Base-by-base conservation (phyloP, 75 land plant genomes). In the Sequoia sempervirens region DNA sequence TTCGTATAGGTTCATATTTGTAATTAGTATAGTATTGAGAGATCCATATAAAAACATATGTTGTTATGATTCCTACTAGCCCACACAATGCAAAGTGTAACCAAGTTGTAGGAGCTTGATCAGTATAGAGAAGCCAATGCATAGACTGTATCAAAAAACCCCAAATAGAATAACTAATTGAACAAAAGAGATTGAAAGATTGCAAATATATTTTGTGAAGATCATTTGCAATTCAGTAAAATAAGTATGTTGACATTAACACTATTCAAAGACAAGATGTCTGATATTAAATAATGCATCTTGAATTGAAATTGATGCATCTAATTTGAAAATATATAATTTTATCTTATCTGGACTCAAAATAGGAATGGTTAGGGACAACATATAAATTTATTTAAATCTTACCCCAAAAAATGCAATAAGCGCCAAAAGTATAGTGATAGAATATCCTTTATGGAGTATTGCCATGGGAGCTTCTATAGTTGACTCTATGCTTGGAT, bases 51-150 rank as follows among this genome's bases (percentile, higher is more conserved):
- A 98, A 98, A 82, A 85, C 40, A 74, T 96, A 98, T 1, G 99
- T 98, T 68, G 99, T 98, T 41, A 92, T 93, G 58, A 98, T 98
- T 17, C 99, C 99, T 56, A 98, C 95, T 86, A 98, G 89, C 12
- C 99, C 99, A 89, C 99, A 98, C 36, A 98, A 84, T 26, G 98
- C 96, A 89, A 98, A 98, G 89, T 98, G 95, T 40, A 98, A 85
- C 99, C 99, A 98, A n/a, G 99, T 98, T 50, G 92, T 84, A 82
- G 99, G 98, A 81, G 99, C 99, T 92, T 94, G 98, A 50, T 98
- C 99, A 26, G 98, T 94, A 82, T 98, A 94, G 46, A 98, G 91
- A 80, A 98, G 86, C 99, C 96, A 96, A 1, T 98, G 92, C 3
- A 98, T 96, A 58, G 98, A 98, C 99, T 98, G 96, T 53, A 64